Evolutionary conservation across 2,329 filamentous ascomycete genomes (phyloP), one percentile per base, ranked within the genome.

Genomic region (Cryphonectria carpinicola): DNA sequence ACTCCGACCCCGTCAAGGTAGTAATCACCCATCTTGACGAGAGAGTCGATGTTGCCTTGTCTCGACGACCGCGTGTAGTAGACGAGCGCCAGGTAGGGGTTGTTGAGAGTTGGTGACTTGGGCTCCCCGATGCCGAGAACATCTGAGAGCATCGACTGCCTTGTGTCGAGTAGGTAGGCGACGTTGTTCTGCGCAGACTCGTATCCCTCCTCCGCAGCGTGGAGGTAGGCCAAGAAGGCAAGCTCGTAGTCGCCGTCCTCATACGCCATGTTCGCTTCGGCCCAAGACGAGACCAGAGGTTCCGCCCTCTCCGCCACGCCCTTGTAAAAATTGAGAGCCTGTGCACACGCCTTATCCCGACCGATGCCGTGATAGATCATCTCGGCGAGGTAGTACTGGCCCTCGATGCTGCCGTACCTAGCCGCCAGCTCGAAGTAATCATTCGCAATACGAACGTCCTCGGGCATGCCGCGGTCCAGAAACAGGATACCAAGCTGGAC

Each of bases 11-110:
- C 96, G 69, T 89, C 82, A 43, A 97, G 90, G 80, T 99, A 98
- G 81, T 98, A 98, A 81, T 99, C 97, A 54, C 96, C 96, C 92
- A 98, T 97, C 82, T 99, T 99, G 74, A 99, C 93, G 73, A 97
- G 86, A 0, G 95, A 93, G 81, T 99, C 96, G 62, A 97, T 92
- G 75, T 99, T 99, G 63, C 91, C 88, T 79, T 99, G 97, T 74
- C 94, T 93, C 2, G 96, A 94, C 13, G 95, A 98, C 49, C 96
- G 90, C 0, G 95, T 98, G 93, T 95, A 99, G 82, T 97, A 96
- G 49, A 97, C 91, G 65, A 99, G 86, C 1, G 94, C 94, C 3
- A 97, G 81, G 6, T 81, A 79, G 1, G 87, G 82, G 74, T 90
- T 86, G 67, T 85, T 80, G 10, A 89, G 80, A 11, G 88, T 79